A percentile compares a stretch with the other conserved stretches of the same genome.
Conservation (phyloP, 2,329 filamentous ascomycete species). For the Rhinocladiella mackenziei region DNA sequence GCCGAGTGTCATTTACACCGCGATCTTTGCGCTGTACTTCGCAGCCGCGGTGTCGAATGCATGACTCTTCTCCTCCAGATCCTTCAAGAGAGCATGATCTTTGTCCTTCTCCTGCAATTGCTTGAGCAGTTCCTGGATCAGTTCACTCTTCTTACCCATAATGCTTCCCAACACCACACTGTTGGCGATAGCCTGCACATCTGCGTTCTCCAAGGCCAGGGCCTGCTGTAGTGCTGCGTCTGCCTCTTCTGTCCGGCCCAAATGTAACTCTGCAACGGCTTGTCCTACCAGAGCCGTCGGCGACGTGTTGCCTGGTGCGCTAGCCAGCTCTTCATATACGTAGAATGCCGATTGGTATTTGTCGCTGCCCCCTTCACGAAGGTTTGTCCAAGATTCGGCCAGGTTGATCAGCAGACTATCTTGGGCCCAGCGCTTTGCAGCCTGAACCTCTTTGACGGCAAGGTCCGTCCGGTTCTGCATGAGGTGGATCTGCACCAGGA, state of each 20-base stretch:
- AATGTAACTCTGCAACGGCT: conserved; percentile 84
- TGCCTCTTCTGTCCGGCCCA: conserved; percentile 83
- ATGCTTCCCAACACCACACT: conserved; percentile 73
- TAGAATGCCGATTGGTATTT: conserved; percentile 97
- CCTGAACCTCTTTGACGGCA: conserved; percentile 80
- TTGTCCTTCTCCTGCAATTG: conserved; percentile 54
- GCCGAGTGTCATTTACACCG: conserved; percentile 31
- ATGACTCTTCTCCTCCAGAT: conserved; percentile 79
- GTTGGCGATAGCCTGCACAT: conserved; percentile 76
- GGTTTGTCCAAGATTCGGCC: conserved; percentile 89
- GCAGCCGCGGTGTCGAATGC: conserved; percentile 79
- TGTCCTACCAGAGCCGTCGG: conserved; percentile 75
- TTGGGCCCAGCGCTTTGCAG: conserved; percentile 89
- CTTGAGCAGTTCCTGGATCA: conserved; percentile 30
- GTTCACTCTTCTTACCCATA: conserved; percentile 61
- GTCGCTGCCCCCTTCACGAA: conserved; percentile 86
- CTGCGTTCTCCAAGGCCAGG: conserved; percentile 60
- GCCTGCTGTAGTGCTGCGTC: conserved; percentile 81
- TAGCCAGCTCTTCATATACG: conserved; percentile 93
- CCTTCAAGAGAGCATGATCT: conserved; percentile 66
- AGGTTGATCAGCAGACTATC: conserved; percentile 91
- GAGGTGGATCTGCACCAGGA: conserved; percentile 89
- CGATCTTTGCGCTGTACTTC: conserved; percentile 83
- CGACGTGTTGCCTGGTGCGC: conserved; percentile 75
- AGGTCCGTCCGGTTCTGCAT: conserved; percentile 88